Evolutionary conservation across 1,284 basidiomycete genomes (phyloP), one percentile per base, ranked within the genome.

Genomic region (Trametes pubescens): DNA sequence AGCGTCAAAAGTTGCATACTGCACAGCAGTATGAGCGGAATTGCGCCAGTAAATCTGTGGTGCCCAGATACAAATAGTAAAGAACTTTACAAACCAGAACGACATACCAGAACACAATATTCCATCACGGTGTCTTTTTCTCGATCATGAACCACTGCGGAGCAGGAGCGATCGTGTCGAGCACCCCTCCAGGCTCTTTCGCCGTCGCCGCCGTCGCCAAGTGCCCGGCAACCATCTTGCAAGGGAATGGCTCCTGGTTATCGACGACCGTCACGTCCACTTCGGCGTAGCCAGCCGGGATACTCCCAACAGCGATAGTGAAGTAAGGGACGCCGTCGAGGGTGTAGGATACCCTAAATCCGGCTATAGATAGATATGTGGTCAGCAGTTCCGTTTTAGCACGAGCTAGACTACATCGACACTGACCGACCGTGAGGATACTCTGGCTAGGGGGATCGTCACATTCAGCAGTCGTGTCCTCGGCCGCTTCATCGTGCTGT

Each of bases 181-280:
- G 51, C 34, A 24, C 14, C 24, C 16, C 47, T 57, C 24, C 47
- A 8, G 29, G 18, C 13, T 40, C n/a, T 1, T 52, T 47, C 18
- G 53, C 53, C 49, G 57, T 26, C 26, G 53, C 56, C 2, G 35
- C 16, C 3, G 22, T 40, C 32, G 62, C 81, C 7, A 83, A 66
- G 18, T 76, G 73, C 0, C 83, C 84, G 0, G 81, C 80, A 8
- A 80, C 72, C 70, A 84, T 74, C 57, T 74, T 68, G 56, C 76
- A 76, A 16, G 79, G 68, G 38, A 76, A 65, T 13, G 62, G 2
- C 29, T 59, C 55, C 1, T 78, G 79, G 46, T 77, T 74, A 48
- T 82, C 81, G 35, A 76, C 67, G 10, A 84, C 56, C 16, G 60
- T 69, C 35, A 84, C 78, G 34, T 81, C 74, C 32, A 82, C 69